phyloP scores from a whole-genome alignment of 2,329 filamentous ascomycete genomes.

The Colletotrichum godetiae region DNA sequence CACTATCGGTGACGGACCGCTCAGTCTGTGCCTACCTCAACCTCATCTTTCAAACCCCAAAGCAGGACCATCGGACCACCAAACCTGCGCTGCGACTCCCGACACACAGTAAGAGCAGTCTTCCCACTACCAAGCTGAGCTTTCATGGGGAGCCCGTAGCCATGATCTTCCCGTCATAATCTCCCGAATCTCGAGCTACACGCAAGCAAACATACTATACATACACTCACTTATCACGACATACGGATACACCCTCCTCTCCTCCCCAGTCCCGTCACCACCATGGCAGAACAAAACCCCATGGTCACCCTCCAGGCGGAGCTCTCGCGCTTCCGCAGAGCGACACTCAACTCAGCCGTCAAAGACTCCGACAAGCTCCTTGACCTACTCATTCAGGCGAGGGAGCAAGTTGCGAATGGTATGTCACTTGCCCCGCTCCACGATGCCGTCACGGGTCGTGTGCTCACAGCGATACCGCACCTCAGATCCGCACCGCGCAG shows the following conservation, averaged over 20 bases:
- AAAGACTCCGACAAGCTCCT: slow-evolving; percentile 87
- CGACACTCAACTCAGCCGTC: slow-evolving; percentile 76
- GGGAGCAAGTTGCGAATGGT: slow-evolving; percentile 80
- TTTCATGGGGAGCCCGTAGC: not conserved
- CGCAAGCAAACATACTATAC: slow-evolving; percentile 14
- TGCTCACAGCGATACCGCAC: slow-evolving; percentile 19
- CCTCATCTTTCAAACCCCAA: slow-evolving; percentile 3
- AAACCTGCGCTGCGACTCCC: not conserved
- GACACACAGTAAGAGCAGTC: not conserved
- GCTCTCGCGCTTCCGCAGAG: slow-evolving; percentile 76
- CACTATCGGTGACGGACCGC: not conserved
- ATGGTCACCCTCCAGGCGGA: slow-evolving; percentile 75
- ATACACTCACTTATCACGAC: slow-evolving; percentile 4
- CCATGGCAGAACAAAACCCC: slow-evolving; percentile 54
- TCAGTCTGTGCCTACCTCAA: not conserved
- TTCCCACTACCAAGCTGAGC: not conserved
- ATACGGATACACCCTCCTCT: not conserved
- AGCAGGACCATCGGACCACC: not conserved
- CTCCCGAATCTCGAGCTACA: slow-evolving; percentile 13
- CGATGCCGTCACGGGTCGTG: slow-evolving; percentile 13
- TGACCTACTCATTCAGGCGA: slow-evolving; percentile 77
- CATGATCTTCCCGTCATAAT: slow-evolving; percentile 26
- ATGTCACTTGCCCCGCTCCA: slow-evolving; percentile 39
- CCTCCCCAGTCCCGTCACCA: slow-evolving; percentile 8
- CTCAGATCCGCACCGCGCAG: slow-evolving; percentile 74